Percentiles rank a stretch among this genome's conserved stretches.
phyloP scores from a whole-genome alignment of 2,329 filamentous ascomycete species.

The Colletotrichum magnum region DNA sequence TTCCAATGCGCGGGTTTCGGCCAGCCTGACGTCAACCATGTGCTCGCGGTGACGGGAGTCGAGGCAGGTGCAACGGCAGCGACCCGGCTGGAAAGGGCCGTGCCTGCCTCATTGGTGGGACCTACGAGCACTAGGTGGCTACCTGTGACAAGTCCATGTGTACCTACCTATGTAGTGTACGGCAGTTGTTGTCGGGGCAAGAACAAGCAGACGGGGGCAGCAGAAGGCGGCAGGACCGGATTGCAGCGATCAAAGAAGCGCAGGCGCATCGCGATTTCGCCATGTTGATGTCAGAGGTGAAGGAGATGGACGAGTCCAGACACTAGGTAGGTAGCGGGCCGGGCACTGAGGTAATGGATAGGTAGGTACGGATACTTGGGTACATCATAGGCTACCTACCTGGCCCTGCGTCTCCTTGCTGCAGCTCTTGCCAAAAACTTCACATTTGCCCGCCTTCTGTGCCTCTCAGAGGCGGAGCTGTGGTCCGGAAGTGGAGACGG shows the following conservation, averaged over 20 bases:
- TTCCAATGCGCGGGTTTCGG: background rate
- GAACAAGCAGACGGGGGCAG: background rate
- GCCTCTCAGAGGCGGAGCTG: conserved; percentile 21
- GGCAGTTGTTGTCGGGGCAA: background rate
- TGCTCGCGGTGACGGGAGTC: conserved; percentile 7
- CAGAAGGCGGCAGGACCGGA: background rate
- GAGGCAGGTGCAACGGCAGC: background rate
- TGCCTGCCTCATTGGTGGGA: conserved; percentile 29
- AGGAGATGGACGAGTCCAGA: conserved; percentile 30
- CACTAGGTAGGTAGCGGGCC: too few species aligned
- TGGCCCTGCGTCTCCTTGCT: too few species aligned
- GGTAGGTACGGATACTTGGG: too few species aligned
- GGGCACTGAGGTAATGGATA: too few species aligned
- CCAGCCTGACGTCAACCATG: conserved; percentile 34
- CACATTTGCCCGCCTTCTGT: too few species aligned
- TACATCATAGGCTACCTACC: too few species aligned
- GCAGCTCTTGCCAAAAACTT: too few species aligned
- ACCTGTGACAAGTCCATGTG: background rate
- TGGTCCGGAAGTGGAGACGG: conserved; percentile 26
- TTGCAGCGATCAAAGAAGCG: conserved; percentile 20
- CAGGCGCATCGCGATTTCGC: conserved; percentile 34
- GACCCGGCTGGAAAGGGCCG: conserved; percentile 11
- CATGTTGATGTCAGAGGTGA: conserved; percentile 40
- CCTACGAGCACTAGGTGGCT: background rate
- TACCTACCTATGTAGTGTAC: too few species aligned